Base-by-base conservation (phyloP, 2,329 filamentous ascomycete species). In the Pseudogymnoascus sp. region DNA sequence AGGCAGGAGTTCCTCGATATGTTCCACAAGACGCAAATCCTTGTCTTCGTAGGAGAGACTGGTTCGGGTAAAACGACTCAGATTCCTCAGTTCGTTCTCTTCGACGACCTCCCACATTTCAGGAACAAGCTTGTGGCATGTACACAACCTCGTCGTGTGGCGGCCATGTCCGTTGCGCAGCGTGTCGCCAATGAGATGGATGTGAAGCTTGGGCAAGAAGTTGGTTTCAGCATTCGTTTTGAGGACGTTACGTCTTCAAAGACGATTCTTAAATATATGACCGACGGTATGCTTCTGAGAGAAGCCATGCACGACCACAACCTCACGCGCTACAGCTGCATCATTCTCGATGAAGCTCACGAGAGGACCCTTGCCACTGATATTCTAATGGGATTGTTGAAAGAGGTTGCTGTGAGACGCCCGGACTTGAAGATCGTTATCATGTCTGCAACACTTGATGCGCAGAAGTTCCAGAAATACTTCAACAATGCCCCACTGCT, bases 11-110 rank as follows among this genome's bases (percentile, higher is more conserved):
- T 99, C 74, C 83, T 99, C 65, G 81, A 93, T 73, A 85, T 96
- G 72, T 99, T 96, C 78, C 96, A 99, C 72, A 86, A 89, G 71
- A 91, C 88, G 24, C 95, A 99, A 78, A 97, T 99, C 69, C 86
- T 99, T 65, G 95, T 99, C 71, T 97, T 99, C 72, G 95, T 99
- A 68, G 95, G 95, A 80, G 95, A 99, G 81, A 99, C 95, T 7
- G 95, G 96, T 85, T 99, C 95, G 68, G 95, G 95, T 79, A 99
- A 99, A 81, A 99, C 95, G 4, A 99, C 95, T 0, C 95, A 99
- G 80, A 97, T 99, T 66, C 95, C 95, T 1, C 95, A 99, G 76
- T 99, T 97, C 75, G 93, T 99, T 68, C 86, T 99, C 42, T 97
- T 89, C 81, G 95, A 99, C 78, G 95, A 99, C 76, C 83, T 97